Evolutionary conservation across 805 yeast genomes (phyloP).

Genomic region (Kluyveromyces aestuarii): DNA sequence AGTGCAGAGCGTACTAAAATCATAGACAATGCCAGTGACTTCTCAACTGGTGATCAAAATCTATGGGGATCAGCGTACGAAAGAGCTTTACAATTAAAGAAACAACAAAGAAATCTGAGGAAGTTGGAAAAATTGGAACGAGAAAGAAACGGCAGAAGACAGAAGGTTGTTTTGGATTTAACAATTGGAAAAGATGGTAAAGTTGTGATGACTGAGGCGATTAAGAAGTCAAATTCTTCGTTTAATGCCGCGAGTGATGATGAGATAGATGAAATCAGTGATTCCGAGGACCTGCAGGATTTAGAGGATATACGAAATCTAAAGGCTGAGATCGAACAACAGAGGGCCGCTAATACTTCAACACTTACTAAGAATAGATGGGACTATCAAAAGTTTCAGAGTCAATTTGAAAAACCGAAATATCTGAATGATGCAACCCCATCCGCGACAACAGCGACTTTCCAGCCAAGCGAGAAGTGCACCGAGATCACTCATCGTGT

Average conservation of each 20-base stretch:
- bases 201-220: constrained; percentile 49
- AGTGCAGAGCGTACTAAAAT: constrained; percentile 86
- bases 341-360: constrained; percentile 10
- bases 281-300: constrained; percentile 29
- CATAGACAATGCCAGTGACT: constrained; percentile 86
- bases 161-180: constrained; percentile 62
- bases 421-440: constrained; percentile 23
- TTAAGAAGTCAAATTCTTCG: constrained; percentile 16
- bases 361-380: constrained; percentile 36
- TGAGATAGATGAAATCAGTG: constrained; percentile 28
- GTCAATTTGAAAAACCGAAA: constrained; percentile 47
- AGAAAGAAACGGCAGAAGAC: constrained; percentile 61
- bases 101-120: constrained; percentile 69
- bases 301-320: constrained; percentile 20
- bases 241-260: constrained; percentile 24
- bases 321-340: constrained; percentile 15
- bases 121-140: constrained; percentile 51
- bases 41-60: constrained; percentile 41
- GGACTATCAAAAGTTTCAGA: constrained; percentile 50
- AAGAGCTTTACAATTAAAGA: constrained; percentile 76
- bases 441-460: not conserved
- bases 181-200: constrained; percentile 69
- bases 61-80: constrained; percentile 82
- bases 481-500: constrained; percentile 14
- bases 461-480: not conserved